Conservation (phyloP, 352 stramenopile species). For the Globisporangium splendens region DNA sequence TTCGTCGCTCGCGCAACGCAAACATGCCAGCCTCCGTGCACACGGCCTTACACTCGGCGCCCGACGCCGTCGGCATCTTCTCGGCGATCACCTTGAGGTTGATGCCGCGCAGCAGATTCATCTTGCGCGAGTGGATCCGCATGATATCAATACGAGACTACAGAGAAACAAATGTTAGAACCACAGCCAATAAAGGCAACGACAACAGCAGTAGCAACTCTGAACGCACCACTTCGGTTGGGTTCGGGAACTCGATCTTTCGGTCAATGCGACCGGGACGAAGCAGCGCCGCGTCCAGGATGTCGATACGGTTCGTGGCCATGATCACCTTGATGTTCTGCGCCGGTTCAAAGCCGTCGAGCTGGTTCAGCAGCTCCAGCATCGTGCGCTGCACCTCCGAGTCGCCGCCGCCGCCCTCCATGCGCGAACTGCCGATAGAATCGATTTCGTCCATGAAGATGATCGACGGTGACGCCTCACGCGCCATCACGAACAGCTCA, state of each 20-base stretch:
- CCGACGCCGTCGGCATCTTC: slow-evolving; percentile 97
- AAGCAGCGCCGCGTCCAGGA: slow-evolving; percentile 96
- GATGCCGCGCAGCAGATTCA: slow-evolving; percentile 99
- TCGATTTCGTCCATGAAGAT: slow-evolving; percentile 99
- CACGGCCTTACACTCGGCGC: slow-evolving; percentile 99
- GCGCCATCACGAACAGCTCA: slow-evolving; percentile 99
- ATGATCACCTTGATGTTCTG: slow-evolving; percentile 99
- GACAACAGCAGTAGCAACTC: neutral
- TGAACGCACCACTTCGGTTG: slow-evolving; percentile 87
- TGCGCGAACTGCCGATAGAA: slow-evolving; percentile 94
- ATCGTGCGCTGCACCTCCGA: slow-evolving; percentile 99
- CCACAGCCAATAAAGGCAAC: no score
- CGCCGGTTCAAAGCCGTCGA: slow-evolving; percentile 94
- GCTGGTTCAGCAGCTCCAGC: slow-evolving; percentile 99
- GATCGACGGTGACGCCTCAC: slow-evolving; percentile 96
- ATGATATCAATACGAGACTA: slow-evolving; percentile 95
- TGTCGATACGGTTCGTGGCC: slow-evolving; percentile 99
- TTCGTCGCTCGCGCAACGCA: slow-evolving; percentile 97
- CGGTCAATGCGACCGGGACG: slow-evolving; percentile 97
- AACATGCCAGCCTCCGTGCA: slow-evolving; percentile 99
- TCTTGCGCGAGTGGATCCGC: slow-evolving; percentile 98
- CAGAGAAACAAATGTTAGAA: no score
- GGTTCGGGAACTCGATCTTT: slow-evolving; percentile 99
- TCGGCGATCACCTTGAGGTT: slow-evolving; percentile 97
- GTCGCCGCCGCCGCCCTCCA: slow-evolving; percentile 94